These are phyloP conservation scores for Carex littledalei DNA, from an alignment of 176 grass and related monocot species.

Conservation along the genomic window DNA sequence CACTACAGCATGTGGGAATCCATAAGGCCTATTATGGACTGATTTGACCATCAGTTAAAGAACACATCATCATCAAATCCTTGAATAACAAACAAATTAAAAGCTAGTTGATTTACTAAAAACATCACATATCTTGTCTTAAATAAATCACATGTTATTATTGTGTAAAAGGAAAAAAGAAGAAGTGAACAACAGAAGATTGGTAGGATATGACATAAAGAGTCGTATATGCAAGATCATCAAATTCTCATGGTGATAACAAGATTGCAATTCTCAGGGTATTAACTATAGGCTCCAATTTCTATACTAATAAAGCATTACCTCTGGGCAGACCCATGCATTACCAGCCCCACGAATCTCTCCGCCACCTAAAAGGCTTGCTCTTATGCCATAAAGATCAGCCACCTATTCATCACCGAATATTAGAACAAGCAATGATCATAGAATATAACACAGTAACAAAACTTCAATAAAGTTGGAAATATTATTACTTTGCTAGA, in stretches of 20 bases:
- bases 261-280: background rate
- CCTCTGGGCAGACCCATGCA: constrained; percentile 93
- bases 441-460: background rate
- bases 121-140: background rate
- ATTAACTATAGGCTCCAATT: background rate
- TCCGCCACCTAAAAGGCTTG: constrained; percentile 88
- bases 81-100: background rate
- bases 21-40: background rate
- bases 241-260: background rate
- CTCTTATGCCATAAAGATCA: constrained; percentile 99
- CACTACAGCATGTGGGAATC: background rate
- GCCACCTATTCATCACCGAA: constrained; percentile 45
- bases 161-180: background rate
- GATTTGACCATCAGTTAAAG: background rate
- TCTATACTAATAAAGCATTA: constrained; percentile 29
- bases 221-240: background rate
- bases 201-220: background rate
- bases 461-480: background rate
- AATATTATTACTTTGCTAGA: background rate
- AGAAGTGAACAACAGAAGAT: background rate
- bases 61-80: background rate
- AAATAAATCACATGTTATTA: background rate
- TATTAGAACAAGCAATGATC: background rate
- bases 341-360: constrained; percentile 99
- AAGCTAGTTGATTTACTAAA: background rate